Percentiles rank a stretch among this genome's conserved stretches.
Evolutionary conservation across 495 filamentous ascomycete species (phyloP).

Genomic region (Penicillium samsonianum): DNA sequence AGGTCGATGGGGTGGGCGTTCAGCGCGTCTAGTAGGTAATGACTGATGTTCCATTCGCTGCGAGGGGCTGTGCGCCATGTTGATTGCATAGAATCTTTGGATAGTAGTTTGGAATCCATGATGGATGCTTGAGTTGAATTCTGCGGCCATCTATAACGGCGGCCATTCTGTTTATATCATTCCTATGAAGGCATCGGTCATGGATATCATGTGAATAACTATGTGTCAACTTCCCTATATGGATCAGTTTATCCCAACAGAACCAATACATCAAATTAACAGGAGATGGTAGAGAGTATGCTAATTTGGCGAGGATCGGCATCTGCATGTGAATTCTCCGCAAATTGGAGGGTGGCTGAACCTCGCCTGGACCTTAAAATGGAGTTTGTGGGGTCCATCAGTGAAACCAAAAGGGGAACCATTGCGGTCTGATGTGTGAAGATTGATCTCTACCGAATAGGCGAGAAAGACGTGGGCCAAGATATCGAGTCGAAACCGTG

Average conservation of each 20-base stretch:
- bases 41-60: slow-evolving; percentile 37
- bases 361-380: neutral
- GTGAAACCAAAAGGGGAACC: slow-evolving; percentile 9
- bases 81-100: slow-evolving; percentile 48
- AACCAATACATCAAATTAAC: slow-evolving; percentile 17
- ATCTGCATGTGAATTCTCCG: slow-evolving; percentile 23
- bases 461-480: neutral
- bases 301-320: slow-evolving; percentile 13
- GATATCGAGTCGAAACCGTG: neutral
- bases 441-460: slow-evolving; percentile 8
- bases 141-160: neutral
- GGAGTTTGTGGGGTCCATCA: neutral
- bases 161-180: slow-evolving; percentile 22
- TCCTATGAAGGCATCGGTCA: neutral
- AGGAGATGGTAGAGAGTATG: slow-evolving; percentile 2
- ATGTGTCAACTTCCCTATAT: slow-evolving; percentile 11
- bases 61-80: slow-evolving; percentile 42
- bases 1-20: slow-evolving; percentile 38
- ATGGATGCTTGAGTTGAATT: slow-evolving; percentile 4
- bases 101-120: slow-evolving; percentile 32
- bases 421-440: slow-evolving; percentile 2
- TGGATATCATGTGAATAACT: slow-evolving; percentile 21
- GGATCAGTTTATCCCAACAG: slow-evolving; percentile 27
- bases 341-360: slow-evolving; percentile 5
- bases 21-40: slow-evolving; percentile 37